These are phyloP conservation scores for Lentinula raphanica DNA, from an alignment of 768 basidiomycete genomes.

Conservation along the genomic window DNA sequence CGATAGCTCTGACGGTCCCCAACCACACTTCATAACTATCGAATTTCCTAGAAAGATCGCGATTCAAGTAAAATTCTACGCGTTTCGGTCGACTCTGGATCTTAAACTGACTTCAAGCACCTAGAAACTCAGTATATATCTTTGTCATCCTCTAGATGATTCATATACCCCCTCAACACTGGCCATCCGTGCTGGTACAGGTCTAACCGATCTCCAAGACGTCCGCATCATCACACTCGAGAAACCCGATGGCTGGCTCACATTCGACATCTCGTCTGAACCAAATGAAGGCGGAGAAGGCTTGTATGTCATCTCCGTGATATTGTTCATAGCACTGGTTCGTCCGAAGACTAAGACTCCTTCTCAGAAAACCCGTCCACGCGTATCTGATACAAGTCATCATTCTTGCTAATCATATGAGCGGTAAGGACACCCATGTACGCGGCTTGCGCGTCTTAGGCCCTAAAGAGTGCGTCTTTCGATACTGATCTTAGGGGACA, in stretches of 20 bases:
- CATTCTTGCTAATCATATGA: constrained; percentile 91
- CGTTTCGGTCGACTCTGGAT: neutral
- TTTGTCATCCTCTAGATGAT: constrained; percentile 82
- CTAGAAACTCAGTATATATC: constrained; percentile 82
- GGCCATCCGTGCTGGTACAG: constrained; percentile 87
- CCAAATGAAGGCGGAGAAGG: constrained; percentile 74
- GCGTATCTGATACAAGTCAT: constrained; percentile 90
- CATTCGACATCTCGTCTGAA: constrained; percentile 78
- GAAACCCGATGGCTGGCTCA: constrained; percentile 93
- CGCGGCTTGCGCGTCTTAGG: constrained; percentile 87
- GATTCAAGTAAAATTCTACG: constrained; percentile 58
- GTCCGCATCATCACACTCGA: constrained; percentile 79
- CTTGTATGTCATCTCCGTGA: constrained; percentile 46
- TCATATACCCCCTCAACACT: constrained; percentile 95
- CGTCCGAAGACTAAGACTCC: no score
- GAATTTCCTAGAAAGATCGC: constrained; percentile 89
- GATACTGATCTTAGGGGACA: no score
- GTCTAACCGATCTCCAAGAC: constrained; percentile 88
- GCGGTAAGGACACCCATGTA: constrained; percentile 98
- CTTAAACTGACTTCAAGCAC: neutral
- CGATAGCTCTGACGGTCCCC: constrained; percentile 84
- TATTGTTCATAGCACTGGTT: no score
- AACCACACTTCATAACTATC: constrained; percentile 93
- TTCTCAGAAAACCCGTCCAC: constrained; percentile 71
- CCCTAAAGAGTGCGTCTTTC: constrained; percentile 65